Evolutionary conservation across 2,329 filamentous ascomycete species (phyloP).

Genomic region (Colletotrichum cuscutae): DNA sequence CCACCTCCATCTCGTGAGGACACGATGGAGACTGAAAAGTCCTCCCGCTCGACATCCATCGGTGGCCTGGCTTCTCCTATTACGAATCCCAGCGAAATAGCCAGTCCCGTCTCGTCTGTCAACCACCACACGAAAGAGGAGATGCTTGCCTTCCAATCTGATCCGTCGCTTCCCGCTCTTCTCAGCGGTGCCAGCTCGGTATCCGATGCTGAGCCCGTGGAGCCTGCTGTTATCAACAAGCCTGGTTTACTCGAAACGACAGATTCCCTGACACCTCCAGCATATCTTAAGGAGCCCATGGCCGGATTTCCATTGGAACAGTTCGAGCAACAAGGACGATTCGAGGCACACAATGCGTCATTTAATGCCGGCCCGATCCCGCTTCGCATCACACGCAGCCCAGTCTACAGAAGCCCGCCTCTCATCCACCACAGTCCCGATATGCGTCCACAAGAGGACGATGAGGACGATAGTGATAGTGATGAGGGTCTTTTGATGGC

Average conservation of each 20-base stretch:
- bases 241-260: constrained; percentile 60
- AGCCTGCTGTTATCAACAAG: constrained; percentile 56
- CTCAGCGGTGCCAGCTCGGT: constrained; percentile 73
- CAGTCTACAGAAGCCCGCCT: constrained; percentile 6
- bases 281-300: constrained; percentile 57
- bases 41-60: constrained; percentile 63
- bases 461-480: constrained; percentile 62
- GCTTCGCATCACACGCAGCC: constrained; percentile 35
- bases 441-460: constrained; percentile 43
- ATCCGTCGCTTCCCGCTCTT: constrained; percentile 71
- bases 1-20: constrained; percentile 50
- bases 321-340: constrained; percentile 48
- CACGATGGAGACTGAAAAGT: constrained; percentile 57
- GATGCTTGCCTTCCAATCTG: constrained; percentile 67
- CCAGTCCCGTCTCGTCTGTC: constrained; percentile 57
- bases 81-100: constrained; percentile 64
- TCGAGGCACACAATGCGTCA: constrained; percentile 28
- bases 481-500: constrained; percentile 66
- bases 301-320: constrained; percentile 59
- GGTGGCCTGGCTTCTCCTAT: constrained; percentile 60
- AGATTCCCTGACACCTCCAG: constrained; percentile 66
- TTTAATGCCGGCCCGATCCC: constrained; percentile 42
- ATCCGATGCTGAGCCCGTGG: constrained; percentile 70
- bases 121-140: constrained; percentile 54
- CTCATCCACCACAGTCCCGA: constrained; percentile 25